Percentiles rank a stretch among this genome's conserved stretches.
phyloP scores from a whole-genome alignment of 768 basidiomycete genomes.

The Clavulina sp. region DNA sequence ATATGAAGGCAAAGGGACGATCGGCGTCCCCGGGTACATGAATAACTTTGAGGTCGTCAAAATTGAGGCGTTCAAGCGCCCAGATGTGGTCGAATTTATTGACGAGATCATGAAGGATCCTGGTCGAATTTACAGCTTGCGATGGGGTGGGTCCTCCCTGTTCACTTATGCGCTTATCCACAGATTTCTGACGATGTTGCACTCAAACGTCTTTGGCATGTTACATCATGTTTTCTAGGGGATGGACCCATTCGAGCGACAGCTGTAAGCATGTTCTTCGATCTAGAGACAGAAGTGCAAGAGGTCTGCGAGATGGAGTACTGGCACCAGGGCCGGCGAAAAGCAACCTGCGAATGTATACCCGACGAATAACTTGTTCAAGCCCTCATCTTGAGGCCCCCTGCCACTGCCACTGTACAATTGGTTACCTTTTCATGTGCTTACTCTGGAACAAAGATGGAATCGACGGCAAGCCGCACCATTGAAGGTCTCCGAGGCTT shows the following conservation, averaged over 20 bases:
- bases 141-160: slow-evolving; percentile 11
- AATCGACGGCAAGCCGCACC: too few relatives aligned
- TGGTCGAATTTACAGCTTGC: slow-evolving; percentile 12
- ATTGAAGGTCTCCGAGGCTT: too few relatives aligned
- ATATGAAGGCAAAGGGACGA: background rate
- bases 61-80: slow-evolving; percentile 8
- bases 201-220: background rate
- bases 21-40: slow-evolving; percentile 7
- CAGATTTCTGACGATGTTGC: too few relatives aligned
- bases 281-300: background rate
- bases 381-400: too few relatives aligned
- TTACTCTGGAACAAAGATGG: too few relatives aligned
- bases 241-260: background rate
- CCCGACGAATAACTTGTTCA: too few relatives aligned
- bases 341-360: too few relatives aligned
- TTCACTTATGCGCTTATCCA: too few relatives aligned
- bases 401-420: too few relatives aligned
- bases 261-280: background rate
- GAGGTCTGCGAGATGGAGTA: background rate
- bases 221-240: background rate
- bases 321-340: too few relatives aligned
- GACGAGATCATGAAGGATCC: slow-evolving; percentile 12
- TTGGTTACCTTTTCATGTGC: too few relatives aligned
- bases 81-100: slow-evolving; percentile 10
- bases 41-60: slow-evolving; percentile 14